Percentiles rank a stretch among this genome's conserved stretches.
Conservation (phyloP, 2,329 filamentous ascomycete species). For the Pseudocercospora vitis region DNA sequence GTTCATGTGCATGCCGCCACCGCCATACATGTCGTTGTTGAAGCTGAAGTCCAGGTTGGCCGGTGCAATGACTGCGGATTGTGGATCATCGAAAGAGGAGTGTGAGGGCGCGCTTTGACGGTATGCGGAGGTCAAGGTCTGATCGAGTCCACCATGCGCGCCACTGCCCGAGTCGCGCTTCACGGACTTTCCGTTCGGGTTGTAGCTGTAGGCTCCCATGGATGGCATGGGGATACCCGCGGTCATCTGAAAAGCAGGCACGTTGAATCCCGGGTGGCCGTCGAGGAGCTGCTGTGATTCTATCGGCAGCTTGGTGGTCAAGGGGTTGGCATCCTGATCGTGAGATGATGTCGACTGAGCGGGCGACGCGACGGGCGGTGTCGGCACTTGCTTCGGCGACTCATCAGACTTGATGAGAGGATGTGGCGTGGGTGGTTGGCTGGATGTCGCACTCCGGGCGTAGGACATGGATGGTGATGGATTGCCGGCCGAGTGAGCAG, state of each 20-base stretch:
- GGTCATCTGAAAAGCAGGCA: constrained; percentile 21
- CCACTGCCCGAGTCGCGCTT: constrained; percentile 13
- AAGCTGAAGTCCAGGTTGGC: constrained; percentile 21
- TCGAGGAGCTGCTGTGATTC: constrained; percentile 56
- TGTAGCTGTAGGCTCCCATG: constrained; percentile 26
- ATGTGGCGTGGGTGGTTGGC: constrained; percentile 21
- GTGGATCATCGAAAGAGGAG: constrained; percentile 17
- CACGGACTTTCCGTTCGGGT: constrained; percentile 31
- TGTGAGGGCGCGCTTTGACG: not conserved
- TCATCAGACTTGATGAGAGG: constrained; percentile 6
- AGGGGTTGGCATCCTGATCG: constrained; percentile 35
- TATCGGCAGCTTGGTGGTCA: constrained; percentile 52
- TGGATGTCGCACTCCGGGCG: constrained; percentile 16
- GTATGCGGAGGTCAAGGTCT: constrained; percentile 20
- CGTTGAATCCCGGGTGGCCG: constrained; percentile 26
- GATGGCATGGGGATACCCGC: constrained; percentile 22
- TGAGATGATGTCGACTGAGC: constrained; percentile 6
- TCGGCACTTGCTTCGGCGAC: constrained; percentile 18
- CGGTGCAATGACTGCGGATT: constrained; percentile 20
- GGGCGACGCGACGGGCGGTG: constrained; percentile 9
- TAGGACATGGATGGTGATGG: constrained; percentile 18
- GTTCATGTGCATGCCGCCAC: constrained; percentile 2
- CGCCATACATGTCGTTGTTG: constrained; percentile 16
- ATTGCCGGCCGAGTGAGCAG: constrained; percentile 7
- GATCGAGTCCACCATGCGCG: constrained; percentile 19